phyloP scores from a whole-genome alignment of 2,329 filamentous ascomycete genomes.

The Microthyrium microscopicum region DNA sequence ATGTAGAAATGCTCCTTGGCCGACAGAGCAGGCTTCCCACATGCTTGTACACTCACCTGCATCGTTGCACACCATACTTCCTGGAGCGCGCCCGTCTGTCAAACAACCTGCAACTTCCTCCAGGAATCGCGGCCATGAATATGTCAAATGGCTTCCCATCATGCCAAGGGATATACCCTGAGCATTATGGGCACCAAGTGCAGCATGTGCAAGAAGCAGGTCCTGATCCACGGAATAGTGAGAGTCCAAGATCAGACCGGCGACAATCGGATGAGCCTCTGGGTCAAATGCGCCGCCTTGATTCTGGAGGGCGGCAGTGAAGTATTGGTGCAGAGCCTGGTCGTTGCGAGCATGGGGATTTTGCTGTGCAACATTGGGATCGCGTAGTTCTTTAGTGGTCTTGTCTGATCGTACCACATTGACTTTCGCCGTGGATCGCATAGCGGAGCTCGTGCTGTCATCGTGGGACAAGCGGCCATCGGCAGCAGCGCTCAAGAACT shows the following conservation, averaged over 20 bases:
- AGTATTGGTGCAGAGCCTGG: conserved; percentile 56
- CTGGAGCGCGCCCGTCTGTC: neutral
- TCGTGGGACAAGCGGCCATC: no score
- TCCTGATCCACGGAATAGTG: conserved; percentile 66
- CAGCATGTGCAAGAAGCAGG: conserved; percentile 61
- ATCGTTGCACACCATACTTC: conserved; percentile 57
- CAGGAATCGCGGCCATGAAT: conserved; percentile 10
- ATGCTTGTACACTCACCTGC: conserved; percentile 74
- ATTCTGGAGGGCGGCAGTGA: conserved; percentile 58
- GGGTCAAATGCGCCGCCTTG: no score
- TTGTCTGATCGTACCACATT: conserved; percentile 71
- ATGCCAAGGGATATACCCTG: conserved; percentile 17
- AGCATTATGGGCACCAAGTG: conserved; percentile 59
- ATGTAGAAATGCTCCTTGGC: conserved; percentile 83
- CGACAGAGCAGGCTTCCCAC: conserved; percentile 91
- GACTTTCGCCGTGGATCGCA: conserved; percentile 81
- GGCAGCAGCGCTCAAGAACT: no score
- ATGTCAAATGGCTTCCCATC: conserved; percentile 10
- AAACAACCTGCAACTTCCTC: conserved; percentile 2
- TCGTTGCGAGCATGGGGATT: conserved; percentile 51
- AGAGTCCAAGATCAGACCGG: conserved; percentile 69
- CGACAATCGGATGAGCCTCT: conserved; percentile 32
- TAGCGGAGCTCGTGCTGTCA: no score
- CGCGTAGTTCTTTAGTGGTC: conserved; percentile 68
- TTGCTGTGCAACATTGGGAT: conserved; percentile 65